These are phyloP conservation scores for Penicillium riverlandense DNA, from an alignment of 495 filamentous ascomycete genomes.

Conservation along the genomic window DNA sequence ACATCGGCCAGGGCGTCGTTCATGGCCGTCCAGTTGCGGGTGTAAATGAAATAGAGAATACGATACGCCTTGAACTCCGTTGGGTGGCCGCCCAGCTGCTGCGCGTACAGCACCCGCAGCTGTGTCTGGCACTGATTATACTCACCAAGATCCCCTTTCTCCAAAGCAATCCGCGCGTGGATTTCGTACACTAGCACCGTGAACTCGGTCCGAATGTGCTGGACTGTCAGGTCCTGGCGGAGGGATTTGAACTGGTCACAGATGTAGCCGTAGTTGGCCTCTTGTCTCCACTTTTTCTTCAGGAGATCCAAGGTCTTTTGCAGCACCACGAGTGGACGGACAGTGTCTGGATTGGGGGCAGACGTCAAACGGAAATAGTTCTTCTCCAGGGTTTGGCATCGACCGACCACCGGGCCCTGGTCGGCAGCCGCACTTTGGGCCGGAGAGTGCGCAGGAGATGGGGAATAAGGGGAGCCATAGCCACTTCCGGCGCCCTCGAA, in stretches of 20 bases:
- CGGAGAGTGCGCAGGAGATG: constrained; percentile 52
- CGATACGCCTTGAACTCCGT: constrained; percentile 99
- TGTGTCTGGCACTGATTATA: constrained; percentile 99
- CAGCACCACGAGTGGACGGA: constrained; percentile 78
- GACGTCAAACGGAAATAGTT: constrained; percentile 89
- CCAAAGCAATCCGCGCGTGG: constrained; percentile 93
- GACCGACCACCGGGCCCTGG: constrained; percentile 78
- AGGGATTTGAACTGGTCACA: constrained; percentile 99
- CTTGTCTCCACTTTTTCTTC: constrained; percentile 89
- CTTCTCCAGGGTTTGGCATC: constrained; percentile 83
- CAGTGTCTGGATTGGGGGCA: constrained; percentile 74
- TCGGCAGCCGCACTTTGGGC: constrained; percentile 43
- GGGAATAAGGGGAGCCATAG: constrained; percentile 29
- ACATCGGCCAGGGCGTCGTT: constrained; percentile 97
- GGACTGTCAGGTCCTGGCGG: constrained; percentile 95
- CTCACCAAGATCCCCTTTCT: constrained; percentile 99
- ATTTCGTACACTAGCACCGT: constrained; percentile 95
- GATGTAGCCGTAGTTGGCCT: constrained; percentile 93
- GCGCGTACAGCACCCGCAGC: constrained; percentile 79
- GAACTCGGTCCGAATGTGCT: constrained; percentile 92
- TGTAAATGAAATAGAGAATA: constrained; percentile 99
- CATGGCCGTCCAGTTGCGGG: constrained; percentile 95
- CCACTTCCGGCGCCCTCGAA: constrained; percentile 62
- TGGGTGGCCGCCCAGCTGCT: constrained; percentile 80
- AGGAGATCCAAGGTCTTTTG: constrained; percentile 78